Conservation (phyloP, 139 green algal species). For the Gonium pectorale region DNA sequence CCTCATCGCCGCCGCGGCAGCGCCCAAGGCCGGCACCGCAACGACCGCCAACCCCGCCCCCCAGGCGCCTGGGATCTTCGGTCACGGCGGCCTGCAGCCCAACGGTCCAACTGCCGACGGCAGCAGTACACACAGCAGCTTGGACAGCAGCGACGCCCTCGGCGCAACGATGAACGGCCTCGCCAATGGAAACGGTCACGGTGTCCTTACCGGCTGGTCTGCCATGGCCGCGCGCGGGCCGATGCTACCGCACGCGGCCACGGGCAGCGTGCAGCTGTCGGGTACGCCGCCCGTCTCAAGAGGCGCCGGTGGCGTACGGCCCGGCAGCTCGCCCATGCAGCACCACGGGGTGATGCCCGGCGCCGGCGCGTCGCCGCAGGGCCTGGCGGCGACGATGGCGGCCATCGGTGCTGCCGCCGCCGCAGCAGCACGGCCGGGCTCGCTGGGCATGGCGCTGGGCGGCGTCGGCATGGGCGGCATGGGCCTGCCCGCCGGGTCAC, state of each 20-base stretch:
- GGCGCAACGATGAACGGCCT: no score
- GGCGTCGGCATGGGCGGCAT: not conserved
- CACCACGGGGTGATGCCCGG: not conserved
- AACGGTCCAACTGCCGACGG: not conserved
- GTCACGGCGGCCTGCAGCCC: no score
- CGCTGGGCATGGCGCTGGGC: not conserved
- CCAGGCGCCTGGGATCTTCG: no score
- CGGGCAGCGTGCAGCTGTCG: not conserved
- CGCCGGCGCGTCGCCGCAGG: not conserved
- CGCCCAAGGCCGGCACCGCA: not conserved
- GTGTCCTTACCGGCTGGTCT: constrained; percentile 1
- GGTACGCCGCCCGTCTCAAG: not conserved
- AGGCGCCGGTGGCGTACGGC: not conserved
- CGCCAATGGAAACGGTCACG: no score
- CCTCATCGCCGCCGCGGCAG: constrained; percentile 37
- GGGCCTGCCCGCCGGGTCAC: no score
- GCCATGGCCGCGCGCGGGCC: constrained; percentile 19
- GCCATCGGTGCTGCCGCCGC: constrained; percentile 5
- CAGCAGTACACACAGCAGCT: constrained; percentile 32
- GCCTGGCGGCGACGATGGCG: constrained; percentile 19
- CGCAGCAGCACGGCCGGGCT: not conserved
- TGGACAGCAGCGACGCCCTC: constrained; percentile 25
- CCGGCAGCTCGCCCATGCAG: not conserved
- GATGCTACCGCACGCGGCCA: not conserved
- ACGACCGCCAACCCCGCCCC: not conserved